These are phyloP conservation scores for Trametes elegans DNA, from an alignment of 768 basidiomycete species.

Conservation along the genomic window DNA sequence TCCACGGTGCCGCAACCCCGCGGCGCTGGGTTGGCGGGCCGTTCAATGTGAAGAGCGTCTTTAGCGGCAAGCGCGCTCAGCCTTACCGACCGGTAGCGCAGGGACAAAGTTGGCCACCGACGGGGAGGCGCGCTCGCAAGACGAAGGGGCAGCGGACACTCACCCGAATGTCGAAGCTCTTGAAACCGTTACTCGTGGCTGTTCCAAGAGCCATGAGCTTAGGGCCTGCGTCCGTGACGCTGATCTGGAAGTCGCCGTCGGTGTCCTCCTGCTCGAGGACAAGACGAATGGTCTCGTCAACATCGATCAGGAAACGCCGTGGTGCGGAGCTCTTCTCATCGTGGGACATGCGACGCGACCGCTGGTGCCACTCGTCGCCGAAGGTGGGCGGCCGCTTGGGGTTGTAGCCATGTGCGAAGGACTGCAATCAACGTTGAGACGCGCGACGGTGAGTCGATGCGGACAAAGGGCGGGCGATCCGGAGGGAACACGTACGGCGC, in stretches of 20 bases:
- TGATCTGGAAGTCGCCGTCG: constrained; percentile 95
- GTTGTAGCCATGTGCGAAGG: constrained; percentile 41
- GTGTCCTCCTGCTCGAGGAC: constrained; percentile 98
- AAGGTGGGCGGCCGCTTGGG: constrained; percentile 72
- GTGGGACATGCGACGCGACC: constrained; percentile 83
- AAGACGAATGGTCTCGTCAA: constrained; percentile 95
- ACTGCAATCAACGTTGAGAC: constrained; percentile 20
- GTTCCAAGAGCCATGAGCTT: constrained; percentile 96
- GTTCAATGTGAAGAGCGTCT: too few species aligned
- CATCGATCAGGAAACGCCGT: constrained; percentile 92
- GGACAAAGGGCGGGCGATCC: background rate
- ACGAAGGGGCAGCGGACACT: constrained; percentile 24
- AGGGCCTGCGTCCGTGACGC: constrained; percentile 92
- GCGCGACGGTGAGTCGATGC: background rate
- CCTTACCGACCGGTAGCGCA: too few species aligned
- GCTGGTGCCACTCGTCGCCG: constrained; percentile 70
- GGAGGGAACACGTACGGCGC: constrained; percentile 55
- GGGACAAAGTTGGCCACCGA: too few species aligned
- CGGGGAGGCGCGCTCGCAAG: background rate
- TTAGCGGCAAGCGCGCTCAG: too few species aligned
- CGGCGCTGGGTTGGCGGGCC: too few species aligned
- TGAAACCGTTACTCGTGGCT: constrained; percentile 96
- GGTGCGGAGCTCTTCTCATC: constrained; percentile 86
- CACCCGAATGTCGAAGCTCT: constrained; percentile 93
- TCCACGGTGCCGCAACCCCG: constrained; percentile 4